Conservation (phyloP, 2,329 filamentous ascomycete species). For the Penicillium sp. region DNA sequence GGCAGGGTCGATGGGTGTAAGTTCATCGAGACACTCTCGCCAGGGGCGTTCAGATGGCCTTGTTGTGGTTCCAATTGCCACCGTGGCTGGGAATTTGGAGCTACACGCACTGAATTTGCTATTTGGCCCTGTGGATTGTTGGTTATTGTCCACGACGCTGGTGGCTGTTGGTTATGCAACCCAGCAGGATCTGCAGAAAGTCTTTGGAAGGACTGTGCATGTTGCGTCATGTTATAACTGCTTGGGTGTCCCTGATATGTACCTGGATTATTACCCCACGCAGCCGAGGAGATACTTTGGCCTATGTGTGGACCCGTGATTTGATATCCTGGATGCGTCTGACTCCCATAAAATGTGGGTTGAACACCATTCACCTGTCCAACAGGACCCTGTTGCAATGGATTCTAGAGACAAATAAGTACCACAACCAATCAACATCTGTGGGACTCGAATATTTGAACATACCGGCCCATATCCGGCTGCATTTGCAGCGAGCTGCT, state of each 20-base stretch:
- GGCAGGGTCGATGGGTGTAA: neutral
- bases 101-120: neutral
- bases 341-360: neutral
- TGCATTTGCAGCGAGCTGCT: neutral
- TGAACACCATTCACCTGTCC: neutral
- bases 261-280: slow-evolving; percentile 1
- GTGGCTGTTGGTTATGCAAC: neutral
- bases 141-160: neutral
- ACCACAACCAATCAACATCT: neutral
- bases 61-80: slow-evolving; percentile 15
- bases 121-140: neutral
- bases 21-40: neutral
- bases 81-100: slow-evolving; percentile 7
- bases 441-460: neutral
- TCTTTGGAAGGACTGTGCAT: slow-evolving; percentile 1
- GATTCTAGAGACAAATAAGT: slow-evolving; percentile 1
- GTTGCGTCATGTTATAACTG: slow-evolving; percentile 2
- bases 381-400: neutral
- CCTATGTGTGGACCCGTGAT: neutral
- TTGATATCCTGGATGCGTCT: slow-evolving; percentile 1
- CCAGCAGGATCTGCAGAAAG: neutral
- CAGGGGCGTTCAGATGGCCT: neutral
- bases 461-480: slow-evolving; percentile 7
- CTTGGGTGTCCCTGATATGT: neutral
- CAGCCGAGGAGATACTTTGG: neutral